Conservation (phyloP, 2,329 filamentous ascomycete species). For the Aureobasidium mangrovei region DNA sequence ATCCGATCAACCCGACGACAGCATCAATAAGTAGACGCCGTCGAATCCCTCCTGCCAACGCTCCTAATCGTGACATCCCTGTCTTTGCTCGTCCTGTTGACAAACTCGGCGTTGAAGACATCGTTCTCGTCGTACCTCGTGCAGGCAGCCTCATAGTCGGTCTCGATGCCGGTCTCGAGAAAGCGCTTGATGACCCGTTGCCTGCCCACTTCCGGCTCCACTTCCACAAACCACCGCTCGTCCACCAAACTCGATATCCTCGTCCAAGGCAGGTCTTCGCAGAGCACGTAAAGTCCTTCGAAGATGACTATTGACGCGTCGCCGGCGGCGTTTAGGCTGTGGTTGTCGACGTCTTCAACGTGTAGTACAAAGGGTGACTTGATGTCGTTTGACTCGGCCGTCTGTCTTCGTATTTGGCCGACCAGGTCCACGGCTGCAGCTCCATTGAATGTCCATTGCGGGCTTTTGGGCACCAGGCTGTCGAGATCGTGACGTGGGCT, state of each 20-base stretch:
- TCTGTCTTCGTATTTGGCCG: slow-evolving; percentile 3
- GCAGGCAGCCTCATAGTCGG: slow-evolving; percentile 3
- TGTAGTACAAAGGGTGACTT: slow-evolving; percentile 7
- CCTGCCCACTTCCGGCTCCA: neutral
- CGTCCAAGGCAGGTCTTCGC: slow-evolving; percentile 6
- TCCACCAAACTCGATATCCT: neutral
- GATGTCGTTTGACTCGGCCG: neutral
- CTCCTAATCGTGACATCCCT: slow-evolving; percentile 8
- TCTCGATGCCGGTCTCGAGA: neutral
- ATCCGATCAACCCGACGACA: neutral
- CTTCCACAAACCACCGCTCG: slow-evolving; percentile 9
- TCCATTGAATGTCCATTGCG: slow-evolving; percentile 4
- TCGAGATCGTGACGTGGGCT: neutral
- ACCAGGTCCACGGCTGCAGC: slow-evolving; percentile 8
- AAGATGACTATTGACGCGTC: slow-evolving; percentile 11
- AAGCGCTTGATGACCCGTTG: slow-evolving; percentile 6
- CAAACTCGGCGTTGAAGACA: slow-evolving; percentile 7
- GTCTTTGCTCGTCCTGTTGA: slow-evolving; percentile 6
- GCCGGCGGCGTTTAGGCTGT: neutral
- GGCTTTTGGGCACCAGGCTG: slow-evolving; percentile 1
- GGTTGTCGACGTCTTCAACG: neutral
- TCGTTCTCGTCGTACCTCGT: slow-evolving; percentile 10
- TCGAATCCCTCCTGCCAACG: neutral
- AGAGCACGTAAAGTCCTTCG: slow-evolving; percentile 9
- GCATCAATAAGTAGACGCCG: neutral